phyloP scores from a whole-genome alignment of 345 rosid genomes.

The Syzygium jambos region DNA sequence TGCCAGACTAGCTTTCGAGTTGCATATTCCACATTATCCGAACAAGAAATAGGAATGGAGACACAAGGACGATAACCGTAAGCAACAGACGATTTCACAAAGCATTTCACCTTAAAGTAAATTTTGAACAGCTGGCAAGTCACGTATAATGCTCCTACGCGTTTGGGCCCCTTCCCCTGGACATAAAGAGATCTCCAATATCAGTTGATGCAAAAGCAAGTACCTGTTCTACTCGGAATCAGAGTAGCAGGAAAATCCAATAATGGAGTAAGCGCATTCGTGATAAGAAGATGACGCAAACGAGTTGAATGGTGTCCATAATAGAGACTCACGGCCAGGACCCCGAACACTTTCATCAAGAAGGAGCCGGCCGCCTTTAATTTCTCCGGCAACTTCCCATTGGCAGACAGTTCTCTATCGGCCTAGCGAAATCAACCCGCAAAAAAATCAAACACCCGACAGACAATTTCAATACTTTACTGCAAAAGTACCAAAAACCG shows the following conservation, averaged over 20 bases:
- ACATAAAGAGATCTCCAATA: slow-evolving; percentile 2
- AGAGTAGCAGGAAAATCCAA: neutral
- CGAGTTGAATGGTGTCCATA: neutral
- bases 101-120: slow-evolving; percentile 69
- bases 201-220: neutral
- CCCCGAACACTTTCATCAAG: slow-evolving; percentile 93
- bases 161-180: slow-evolving; percentile 93
- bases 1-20: neutral
- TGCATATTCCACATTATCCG: neutral
- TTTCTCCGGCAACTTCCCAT: slow-evolving; percentile 90
- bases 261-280: neutral
- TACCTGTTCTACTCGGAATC: neutral
- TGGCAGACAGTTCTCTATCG: slow-evolving; percentile 65
- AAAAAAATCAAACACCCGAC: neutral
- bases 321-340: slow-evolving; percentile 74
- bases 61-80: neutral
- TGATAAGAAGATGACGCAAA: neutral
- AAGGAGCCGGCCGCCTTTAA: slow-evolving; percentile 93
- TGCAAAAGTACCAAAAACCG: neutral
- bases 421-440: slow-evolving; percentile 36
- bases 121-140: slow-evolving; percentile 93
- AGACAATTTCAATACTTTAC: neutral
- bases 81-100: neutral
- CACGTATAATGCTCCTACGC: slow-evolving; percentile 90
- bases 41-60: neutral